Evolutionary conservation across 768 basidiomycete species (phyloP), one percentile per base, ranked within the genome.

Genomic region (Pleurotus tuber-regium): DNA sequence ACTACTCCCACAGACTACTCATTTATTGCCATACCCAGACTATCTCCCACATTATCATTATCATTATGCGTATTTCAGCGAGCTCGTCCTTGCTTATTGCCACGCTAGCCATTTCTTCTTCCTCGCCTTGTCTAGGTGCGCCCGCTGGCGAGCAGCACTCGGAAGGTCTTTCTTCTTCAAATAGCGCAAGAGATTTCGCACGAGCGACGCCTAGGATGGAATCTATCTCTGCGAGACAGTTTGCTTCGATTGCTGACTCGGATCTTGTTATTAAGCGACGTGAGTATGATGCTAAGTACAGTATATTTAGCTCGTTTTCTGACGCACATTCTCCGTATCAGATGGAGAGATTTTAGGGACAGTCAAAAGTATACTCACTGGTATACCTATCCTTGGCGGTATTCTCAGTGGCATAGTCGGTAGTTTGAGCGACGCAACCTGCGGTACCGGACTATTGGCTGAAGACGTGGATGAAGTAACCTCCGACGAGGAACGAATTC

Each of bases 21-120:
- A 6, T 38, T 16, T 16, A 16, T 19, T 19, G 35, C 35, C 9
- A n/a, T 38, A n/a, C 35, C 35, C 35, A 38, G 35, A 38, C 35
- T 38, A 38, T 38, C 35, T 10, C 54, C 21, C 43, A 52, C 55
- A n/a, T n/a, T n/a, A n/a, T n/a, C n/a, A n/a, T 55, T 33, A 33
- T 59, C 53, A 66, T 56, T 43, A 80, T 78, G 77, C 76, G 71
- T 59, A 59, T 80, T 50, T 61, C 77, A 36, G 59, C 77, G 35
- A 77, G 75, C 63, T 72, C 77, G 19, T 78, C 78, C 29, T 49
- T 79, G 48, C 54, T 80, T 52, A 58, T 79, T 42, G 75, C 77
- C 31, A 67, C 75, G 14, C 64, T 80, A 52, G 77, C 76, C 42
- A 63, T 78, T 43, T 79, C 79, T 24, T 74, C 78, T 9, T 78